These are phyloP conservation scores for Pleurotus salmoneostramineus DNA, from an alignment of 768 basidiomycete species.

Conservation along the genomic window DNA sequence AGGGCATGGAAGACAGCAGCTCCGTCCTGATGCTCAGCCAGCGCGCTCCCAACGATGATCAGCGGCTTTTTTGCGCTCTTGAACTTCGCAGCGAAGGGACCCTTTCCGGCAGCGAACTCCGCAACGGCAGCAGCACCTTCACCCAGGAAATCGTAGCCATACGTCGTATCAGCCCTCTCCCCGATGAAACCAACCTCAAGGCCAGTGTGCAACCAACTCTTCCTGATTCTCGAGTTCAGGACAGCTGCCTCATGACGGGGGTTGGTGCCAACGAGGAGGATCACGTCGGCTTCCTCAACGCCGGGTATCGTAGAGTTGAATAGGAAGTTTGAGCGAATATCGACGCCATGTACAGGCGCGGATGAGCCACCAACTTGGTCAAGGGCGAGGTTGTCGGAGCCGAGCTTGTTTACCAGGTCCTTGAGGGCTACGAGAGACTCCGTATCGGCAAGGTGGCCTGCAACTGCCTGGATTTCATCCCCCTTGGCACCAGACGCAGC, in stretches of 20 bases:
- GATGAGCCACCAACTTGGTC: slow-evolving; percentile 68
- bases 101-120: slow-evolving; percentile 75
- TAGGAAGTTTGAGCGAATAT: slow-evolving; percentile 93
- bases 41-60: slow-evolving; percentile 87
- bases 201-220: slow-evolving; percentile 85
- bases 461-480: slow-evolving; percentile 93
- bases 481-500: slow-evolving; percentile 75
- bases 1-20: slow-evolving; percentile 73
- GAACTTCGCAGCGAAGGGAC: slow-evolving; percentile 81
- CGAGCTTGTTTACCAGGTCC: slow-evolving; percentile 88
- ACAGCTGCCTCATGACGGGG: slow-evolving; percentile 97
- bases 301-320: slow-evolving; percentile 93
- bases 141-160: slow-evolving; percentile 92
- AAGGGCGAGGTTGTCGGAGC: slow-evolving; percentile 88
- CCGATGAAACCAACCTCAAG: slow-evolving; percentile 90
- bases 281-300: slow-evolving; percentile 86
- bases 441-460: slow-evolving; percentile 90
- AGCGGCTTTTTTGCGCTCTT: slow-evolving; percentile 86
- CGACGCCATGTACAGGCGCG: slow-evolving; percentile 78
- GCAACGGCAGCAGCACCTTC: slow-evolving; percentile 68
- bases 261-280: slow-evolving; percentile 94
- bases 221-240: slow-evolving; percentile 94
- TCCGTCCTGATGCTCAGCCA: slow-evolving; percentile 84
- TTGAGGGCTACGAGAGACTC: slow-evolving; percentile 92
- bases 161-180: slow-evolving; percentile 85